Conservation (phyloP, 2,329 filamentous ascomycete species). For the Phialophora chinensis region DNA sequence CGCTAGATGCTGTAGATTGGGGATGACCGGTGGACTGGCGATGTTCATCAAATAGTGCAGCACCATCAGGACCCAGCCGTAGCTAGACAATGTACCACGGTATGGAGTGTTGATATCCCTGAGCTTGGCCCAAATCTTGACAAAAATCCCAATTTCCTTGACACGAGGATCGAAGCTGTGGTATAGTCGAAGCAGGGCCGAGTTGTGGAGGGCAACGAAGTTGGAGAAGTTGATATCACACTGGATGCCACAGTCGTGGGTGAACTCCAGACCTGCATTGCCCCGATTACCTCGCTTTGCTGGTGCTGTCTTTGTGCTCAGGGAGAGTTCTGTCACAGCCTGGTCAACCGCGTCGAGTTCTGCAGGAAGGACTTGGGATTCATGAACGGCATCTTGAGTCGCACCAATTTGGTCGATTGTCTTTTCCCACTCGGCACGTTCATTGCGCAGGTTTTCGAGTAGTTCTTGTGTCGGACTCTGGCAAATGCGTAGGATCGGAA, state of each 20-base stretch:
- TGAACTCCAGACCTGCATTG: constrained; percentile 73
- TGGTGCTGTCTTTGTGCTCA: not conserved
- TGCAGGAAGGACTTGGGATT: constrained; percentile 17
- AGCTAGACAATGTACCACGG: constrained; percentile 83
- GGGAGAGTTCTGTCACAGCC: constrained; percentile 1
- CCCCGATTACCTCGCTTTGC: constrained; percentile 52
- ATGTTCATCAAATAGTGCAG: constrained; percentile 88
- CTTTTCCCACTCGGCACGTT: constrained; percentile 52
- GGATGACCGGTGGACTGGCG: constrained; percentile 77
- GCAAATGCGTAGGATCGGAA: constrained; percentile 88
- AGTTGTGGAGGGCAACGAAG: constrained; percentile 82
- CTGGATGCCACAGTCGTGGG: constrained; percentile 78
- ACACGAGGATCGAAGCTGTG: constrained; percentile 79
- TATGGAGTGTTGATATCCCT: constrained; percentile 87
- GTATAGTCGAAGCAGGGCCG: constrained; percentile 80
- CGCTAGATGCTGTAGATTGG: constrained; percentile 64
- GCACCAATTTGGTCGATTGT: constrained; percentile 8
- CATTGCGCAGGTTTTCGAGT: constrained; percentile 65
- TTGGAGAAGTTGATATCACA: constrained; percentile 94
- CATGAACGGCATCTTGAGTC: not conserved
- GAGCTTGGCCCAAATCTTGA: constrained; percentile 89
- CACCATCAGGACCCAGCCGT: constrained; percentile 91
- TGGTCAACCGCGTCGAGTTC: constrained; percentile 21
- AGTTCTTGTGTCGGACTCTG: constrained; percentile 69
- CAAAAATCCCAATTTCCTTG: constrained; percentile 76